These are phyloP conservation scores for Candida silvatica DNA, from an alignment of 805 yeast genomes.

Conservation along the genomic window DNA sequence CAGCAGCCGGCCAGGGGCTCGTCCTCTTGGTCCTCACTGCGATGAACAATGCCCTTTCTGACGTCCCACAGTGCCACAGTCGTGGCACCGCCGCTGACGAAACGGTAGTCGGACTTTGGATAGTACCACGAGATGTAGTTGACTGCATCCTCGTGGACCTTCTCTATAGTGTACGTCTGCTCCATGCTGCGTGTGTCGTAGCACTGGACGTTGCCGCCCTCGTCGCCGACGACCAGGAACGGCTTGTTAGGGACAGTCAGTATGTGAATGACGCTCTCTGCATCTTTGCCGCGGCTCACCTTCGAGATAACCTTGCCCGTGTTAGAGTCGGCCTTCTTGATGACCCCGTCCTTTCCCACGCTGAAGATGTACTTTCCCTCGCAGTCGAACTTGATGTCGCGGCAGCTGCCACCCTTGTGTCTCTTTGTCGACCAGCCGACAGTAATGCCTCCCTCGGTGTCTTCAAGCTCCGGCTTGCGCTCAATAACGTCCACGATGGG, in stretches of 20 bases:
- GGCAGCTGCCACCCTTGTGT: conserved; percentile 74
- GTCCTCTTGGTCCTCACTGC: conserved; percentile 88
- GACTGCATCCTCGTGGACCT: conserved; percentile 70
- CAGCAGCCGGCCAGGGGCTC: conserved; percentile 74
- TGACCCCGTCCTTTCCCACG: conserved; percentile 70
- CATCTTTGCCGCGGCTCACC: conserved; percentile 11
- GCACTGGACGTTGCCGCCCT: conserved; percentile 58
- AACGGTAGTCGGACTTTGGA: conserved; percentile 68
- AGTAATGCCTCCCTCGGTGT: conserved; percentile 21
- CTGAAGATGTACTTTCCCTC: conserved; percentile 40
- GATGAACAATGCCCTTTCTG: conserved; percentile 55
- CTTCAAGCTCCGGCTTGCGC: conserved; percentile 16
- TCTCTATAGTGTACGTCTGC: conserved; percentile 36
- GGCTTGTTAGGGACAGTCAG: conserved; percentile 37
- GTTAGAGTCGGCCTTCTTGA: conserved; percentile 63
- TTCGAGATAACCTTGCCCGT: conserved; percentile 74
- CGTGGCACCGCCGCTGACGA: conserved; percentile 74
- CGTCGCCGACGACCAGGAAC: conserved; percentile 54
- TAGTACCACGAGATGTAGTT: conserved; percentile 67
- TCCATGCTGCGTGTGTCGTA: conserved; percentile 44
- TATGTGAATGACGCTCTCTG: conserved; percentile 30
- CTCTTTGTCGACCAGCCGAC: conserved; percentile 77
- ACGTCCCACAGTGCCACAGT: conserved; percentile 72
- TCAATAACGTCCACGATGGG: conserved; percentile 2
- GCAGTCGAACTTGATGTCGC: conserved; percentile 62